Evolutionary conservation across 2,329 filamentous ascomycete genomes (phyloP).

Genomic region (Sporothrix pseudoabietina): DNA sequence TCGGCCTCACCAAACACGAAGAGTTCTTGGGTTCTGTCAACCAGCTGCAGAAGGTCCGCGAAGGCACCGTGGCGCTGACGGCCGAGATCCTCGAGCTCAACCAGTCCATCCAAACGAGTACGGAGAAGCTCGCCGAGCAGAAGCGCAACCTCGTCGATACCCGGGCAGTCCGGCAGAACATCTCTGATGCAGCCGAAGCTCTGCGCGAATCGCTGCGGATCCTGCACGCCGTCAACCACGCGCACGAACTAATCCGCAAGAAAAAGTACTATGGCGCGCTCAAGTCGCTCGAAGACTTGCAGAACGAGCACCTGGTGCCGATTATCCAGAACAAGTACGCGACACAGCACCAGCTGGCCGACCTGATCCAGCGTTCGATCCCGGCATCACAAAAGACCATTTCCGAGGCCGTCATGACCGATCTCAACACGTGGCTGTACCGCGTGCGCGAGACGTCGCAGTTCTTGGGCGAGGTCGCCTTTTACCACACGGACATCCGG

Average conservation of each 20-base stretch:
- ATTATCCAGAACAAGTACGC: slow-evolving; percentile 79
- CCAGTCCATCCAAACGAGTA: slow-evolving; percentile 91
- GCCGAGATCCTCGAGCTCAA: slow-evolving; percentile 90
- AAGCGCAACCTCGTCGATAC: slow-evolving; percentile 95
- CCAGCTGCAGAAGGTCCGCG: slow-evolving; percentile 86
- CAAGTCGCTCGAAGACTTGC: slow-evolving; percentile 89
- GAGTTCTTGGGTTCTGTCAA: slow-evolving; percentile 94
- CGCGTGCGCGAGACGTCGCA: slow-evolving; percentile 94
- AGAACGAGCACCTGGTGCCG: slow-evolving; percentile 85
- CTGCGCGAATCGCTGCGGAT: slow-evolving; percentile 91
- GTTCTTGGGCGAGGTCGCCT: slow-evolving; percentile 91
- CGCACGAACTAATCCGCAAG: slow-evolving; percentile 85
- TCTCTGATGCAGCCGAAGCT: slow-evolving; percentile 86
- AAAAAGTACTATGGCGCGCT: slow-evolving; percentile 96
- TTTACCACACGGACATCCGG: slow-evolving; percentile 91
- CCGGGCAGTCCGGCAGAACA: slow-evolving; percentile 88
- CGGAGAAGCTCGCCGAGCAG: slow-evolving; percentile 89
- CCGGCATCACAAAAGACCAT: slow-evolving; percentile 90
- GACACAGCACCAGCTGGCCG: slow-evolving; percentile 90
- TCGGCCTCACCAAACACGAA: slow-evolving; percentile 94
- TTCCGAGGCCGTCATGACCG: slow-evolving; percentile 93
- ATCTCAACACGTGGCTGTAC: slow-evolving; percentile 95
- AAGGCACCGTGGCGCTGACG: slow-evolving; percentile 85
- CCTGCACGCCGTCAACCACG: slow-evolving; percentile 86
- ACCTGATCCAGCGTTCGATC: slow-evolving; percentile 94